Evolutionary conservation across 2,329 filamentous ascomycete species (phyloP), one percentile per base, ranked within the genome.

Genomic region (Fusarium subtropicale): DNA sequence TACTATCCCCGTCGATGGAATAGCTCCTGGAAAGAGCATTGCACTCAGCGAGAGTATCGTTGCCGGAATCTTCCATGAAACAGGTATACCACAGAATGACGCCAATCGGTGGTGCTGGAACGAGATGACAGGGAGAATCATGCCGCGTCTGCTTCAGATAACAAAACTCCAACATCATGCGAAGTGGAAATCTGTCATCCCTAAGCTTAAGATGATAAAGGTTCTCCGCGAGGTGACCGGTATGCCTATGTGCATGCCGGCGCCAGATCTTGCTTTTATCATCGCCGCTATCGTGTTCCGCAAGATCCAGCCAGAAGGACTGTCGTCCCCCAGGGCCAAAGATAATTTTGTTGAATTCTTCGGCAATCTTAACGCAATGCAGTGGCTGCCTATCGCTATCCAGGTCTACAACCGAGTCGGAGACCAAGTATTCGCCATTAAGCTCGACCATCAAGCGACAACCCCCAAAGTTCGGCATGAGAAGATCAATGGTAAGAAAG

Each of bases 281-380:
- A 12, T 59, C 6, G 39, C 50, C 4, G 50, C 30, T 3, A 0
- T 57, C 0, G 3, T 13, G 0, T 60, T 39, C 0, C 41, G 52
- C 2, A 41, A 16, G 1, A 13, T 56, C 0, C 2, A 1, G 0
- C 26, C 13, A 1, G 4, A 7, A 9, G 2, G 13, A 7, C 0
- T 10, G n/a, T 1, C 0, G 7, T 0, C 2, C 1, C 0, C 0
- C 2, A 5, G 5, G 3, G 0, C 15, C 6, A 6, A 15, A 2
- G 12, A 12, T 1, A 7, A 7, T 1, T 3, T 59, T 3, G 4
- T 22, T 0, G 22, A 31, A 1, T 3, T 60, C 0, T 20, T 60
- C 4, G 41, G 51, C 1, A 2, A 12, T 0, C 20, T 13, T 1
- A 57, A 57, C 0, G 18, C 0, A 1, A n/a, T 57, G 0, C 41